Conservation (phyloP, 331 rosid species). For the Acacia pycnantha region DNA sequence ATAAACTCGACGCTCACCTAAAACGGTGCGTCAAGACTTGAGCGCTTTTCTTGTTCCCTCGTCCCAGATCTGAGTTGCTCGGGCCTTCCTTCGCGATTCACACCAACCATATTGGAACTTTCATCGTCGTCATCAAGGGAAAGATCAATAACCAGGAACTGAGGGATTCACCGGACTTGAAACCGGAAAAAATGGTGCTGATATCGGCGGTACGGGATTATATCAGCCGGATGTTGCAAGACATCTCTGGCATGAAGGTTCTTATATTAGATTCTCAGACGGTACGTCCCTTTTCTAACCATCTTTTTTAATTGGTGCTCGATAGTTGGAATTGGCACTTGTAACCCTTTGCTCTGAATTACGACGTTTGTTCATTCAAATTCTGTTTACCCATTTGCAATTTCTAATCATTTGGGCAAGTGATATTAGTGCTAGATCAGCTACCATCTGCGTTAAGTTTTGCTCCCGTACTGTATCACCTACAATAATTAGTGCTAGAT, state of each 20-base stretch:
- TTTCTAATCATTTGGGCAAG: not conserved
- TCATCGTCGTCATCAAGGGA: not conserved
- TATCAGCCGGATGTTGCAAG: slow-evolving; percentile 85
- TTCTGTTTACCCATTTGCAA: slow-evolving; percentile 17
- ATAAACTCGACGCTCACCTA: not conserved
- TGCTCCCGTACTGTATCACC: not conserved
- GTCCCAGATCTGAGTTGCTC: slow-evolving; percentile 33
- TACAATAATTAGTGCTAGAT: not conserved
- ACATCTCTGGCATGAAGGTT: slow-evolving; percentile 98
- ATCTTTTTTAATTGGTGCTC: not conserved
- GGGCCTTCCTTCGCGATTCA: slow-evolving; percentile 4
- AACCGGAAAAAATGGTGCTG: slow-evolving; percentile 48
- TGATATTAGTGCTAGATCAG: not conserved
- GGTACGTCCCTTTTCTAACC: slow-evolving; percentile 38
- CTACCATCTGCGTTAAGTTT: not conserved
- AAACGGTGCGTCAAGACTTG: slow-evolving; percentile 41
- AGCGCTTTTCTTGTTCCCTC: slow-evolving; percentile 18
- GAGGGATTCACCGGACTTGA: not conserved
- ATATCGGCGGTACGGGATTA: slow-evolving; percentile 78
- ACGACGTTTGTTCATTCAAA: not conserved
- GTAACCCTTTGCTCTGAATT: not conserved
- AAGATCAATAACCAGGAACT: not conserved
- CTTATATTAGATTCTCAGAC: slow-evolving; percentile 93
- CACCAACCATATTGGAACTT: slow-evolving; percentile 6
- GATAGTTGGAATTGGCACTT: slow-evolving; percentile 36